Base-by-base conservation (phyloP, 257 asterid genomes). In the Asclepias syriaca region DNA sequence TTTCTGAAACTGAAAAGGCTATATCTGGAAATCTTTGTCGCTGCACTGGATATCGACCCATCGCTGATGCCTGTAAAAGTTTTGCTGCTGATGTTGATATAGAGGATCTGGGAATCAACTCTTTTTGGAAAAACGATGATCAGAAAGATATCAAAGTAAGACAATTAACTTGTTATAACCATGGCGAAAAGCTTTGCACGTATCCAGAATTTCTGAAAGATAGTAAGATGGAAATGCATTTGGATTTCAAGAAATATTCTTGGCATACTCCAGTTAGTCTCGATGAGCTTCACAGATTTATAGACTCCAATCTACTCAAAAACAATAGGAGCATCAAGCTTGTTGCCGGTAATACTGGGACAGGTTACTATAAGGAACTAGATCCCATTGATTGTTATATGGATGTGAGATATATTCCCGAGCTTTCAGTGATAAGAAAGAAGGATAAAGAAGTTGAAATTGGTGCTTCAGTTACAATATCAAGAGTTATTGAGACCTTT, bases 31-130 rank as follows among this genome's bases (percentile, higher is more conserved):
- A 89, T 71, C 86, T 89, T 3, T 89, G 93, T 74, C 84, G 96
- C 48, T 89, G 96, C 51, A 87, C 93, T 49, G 96, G 96, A 46
- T 87, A 89, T 78, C 84, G 96, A 51, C 91, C 96, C 5, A 82
- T 87, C 40, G 96, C 93, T 22, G 96, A 89, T 78, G 96, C 85
- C 67, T 89, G 96, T 87, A 89, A 89, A 81, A 81, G 85, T 78
- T 89, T 87, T 57, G 83, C 93, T 71, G 76, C 84, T 71, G 83
- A 87, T 74, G 83, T 85, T 45, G 95, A 89, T 77, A 81, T 89
- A 27, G 96, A 89, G 77, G 96, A 89, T 83, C 74, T 87, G 75
- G 96, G 96, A 72, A 60, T 87, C 60, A 87, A 85, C 81, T 84
- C 85, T 11, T 89, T 83, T 60, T 87, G 89, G 91, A 80, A 65